Conservation (phyloP, 78 protist genomes). For the Dictyostelium intermedium region DNA sequence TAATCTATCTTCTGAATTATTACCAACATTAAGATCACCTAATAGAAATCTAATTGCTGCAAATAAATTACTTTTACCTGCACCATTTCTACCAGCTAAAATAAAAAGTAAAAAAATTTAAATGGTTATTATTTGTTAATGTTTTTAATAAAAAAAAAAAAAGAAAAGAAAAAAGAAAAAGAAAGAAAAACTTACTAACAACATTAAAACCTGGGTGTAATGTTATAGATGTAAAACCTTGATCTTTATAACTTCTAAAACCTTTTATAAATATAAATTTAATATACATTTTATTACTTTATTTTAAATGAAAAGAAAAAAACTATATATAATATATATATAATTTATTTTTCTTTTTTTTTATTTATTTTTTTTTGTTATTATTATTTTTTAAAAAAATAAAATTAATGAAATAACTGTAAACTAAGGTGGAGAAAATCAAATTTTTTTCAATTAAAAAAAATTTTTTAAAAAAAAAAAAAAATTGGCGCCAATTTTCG, state of each 20-base stretch:
- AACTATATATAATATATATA: not conserved
- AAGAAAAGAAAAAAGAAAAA: not conserved
- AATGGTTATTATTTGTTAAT: constrained; percentile 1
- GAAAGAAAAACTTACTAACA: constrained; percentile 57
- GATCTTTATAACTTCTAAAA: constrained; percentile 75
- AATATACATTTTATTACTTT: constrained; percentile 10
- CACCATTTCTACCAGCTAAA: constrained; percentile 90
- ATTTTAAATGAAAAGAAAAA: not conserved
- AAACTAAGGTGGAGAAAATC: not conserved
- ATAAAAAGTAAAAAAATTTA: not conserved
- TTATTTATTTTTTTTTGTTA: not conserved
- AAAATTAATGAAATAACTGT: no score
- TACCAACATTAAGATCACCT: constrained; percentile 13
- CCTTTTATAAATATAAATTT: constrained; percentile 76
- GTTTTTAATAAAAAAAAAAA: not conserved
- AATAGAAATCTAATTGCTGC: constrained; percentile 56
- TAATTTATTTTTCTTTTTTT: not conserved
- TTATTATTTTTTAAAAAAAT: not conserved
- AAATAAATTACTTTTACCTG: constrained; percentile 92
- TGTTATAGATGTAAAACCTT: constrained; percentile 49
- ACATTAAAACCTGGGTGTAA: constrained; percentile 82
- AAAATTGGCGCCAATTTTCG: not conserved
- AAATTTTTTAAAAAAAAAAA: constrained; percentile 1
- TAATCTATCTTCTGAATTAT: constrained; percentile 20
- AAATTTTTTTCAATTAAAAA: not conserved